Conservation (phyloP, 352 stramenopile genomes). For the Pythium graminicola region DNA sequence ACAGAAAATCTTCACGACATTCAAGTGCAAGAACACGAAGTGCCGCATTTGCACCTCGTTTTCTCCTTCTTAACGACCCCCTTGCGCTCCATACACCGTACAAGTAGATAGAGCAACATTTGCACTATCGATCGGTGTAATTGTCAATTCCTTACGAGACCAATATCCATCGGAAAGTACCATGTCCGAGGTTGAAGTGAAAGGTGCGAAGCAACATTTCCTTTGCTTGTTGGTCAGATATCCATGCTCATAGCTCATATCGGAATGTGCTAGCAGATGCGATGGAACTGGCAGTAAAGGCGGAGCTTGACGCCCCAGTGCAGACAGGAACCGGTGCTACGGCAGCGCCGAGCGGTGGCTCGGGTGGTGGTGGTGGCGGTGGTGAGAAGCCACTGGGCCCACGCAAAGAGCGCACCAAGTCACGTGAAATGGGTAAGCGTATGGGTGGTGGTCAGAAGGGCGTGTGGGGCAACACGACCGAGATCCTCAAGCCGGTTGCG, state of each 20-base stretch:
- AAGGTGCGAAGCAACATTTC: conserved; percentile 12
- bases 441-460: conserved; percentile 85
- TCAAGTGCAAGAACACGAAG: not conserved
- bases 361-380: conserved; percentile 17
- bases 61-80: not conserved
- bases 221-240: not conserved
- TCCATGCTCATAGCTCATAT: not conserved
- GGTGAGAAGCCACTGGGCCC: conserved; percentile 49
- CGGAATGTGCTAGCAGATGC: conserved; percentile 12
- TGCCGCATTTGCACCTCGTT: not conserved
- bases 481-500: conserved; percentile 56
- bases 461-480: conserved; percentile 69
- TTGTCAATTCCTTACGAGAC: not conserved
- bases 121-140: conserved; percentile 12
- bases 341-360: not conserved
- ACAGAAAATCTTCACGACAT: conserved; percentile 6
- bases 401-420: conserved; percentile 82
- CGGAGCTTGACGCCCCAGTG: conserved; percentile 16
- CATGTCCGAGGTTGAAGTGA: conserved; percentile 20
- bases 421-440: conserved; percentile 75
- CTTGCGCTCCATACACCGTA: not conserved
- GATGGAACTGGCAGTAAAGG: conserved; percentile 18
- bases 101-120: conserved; percentile 2
- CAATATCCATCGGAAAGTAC: not conserved
- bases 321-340: conserved; percentile 6